A percentile compares a stretch with the other conserved stretches of the same genome.
Evolutionary conservation across 768 basidiomycete genomes (phyloP).

Genomic region (Tulasnella sp.): DNA sequence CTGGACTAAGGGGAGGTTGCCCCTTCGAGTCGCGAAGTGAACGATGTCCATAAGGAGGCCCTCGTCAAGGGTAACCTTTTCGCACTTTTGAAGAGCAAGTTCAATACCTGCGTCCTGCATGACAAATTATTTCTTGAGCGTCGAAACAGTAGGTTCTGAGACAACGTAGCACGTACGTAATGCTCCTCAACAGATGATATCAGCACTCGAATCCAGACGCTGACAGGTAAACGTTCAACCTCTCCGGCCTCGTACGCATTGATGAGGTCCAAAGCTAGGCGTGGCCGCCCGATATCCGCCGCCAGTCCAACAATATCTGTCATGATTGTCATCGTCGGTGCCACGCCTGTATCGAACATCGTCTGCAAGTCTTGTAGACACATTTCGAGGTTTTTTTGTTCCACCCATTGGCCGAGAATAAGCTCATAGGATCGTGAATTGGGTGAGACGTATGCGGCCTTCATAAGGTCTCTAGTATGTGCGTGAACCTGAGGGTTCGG

Average conservation of each 20-base stretch:
- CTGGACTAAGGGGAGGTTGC: slow-evolving; percentile 57
- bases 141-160: background rate
- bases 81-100: slow-evolving; percentile 49
- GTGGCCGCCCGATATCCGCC: slow-evolving; percentile 43
- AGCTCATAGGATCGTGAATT: slow-evolving; percentile 43
- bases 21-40: slow-evolving; percentile 60
- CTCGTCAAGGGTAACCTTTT: slow-evolving; percentile 56
- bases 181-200: slow-evolving; percentile 49
- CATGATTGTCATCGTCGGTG: slow-evolving; percentile 40
- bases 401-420: slow-evolving; percentile 40
- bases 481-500: slow-evolving; percentile 21
- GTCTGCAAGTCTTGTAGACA: slow-evolving; percentile 50
- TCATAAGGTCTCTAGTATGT: slow-evolving; percentile 46
- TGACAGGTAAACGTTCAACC: slow-evolving; percentile 40
- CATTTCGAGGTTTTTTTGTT: slow-evolving; percentile 49
- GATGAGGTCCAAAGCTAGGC: slow-evolving; percentile 64
- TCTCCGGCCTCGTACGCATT: slow-evolving; percentile 47
- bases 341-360: slow-evolving; percentile 43
- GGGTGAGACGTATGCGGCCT: slow-evolving; percentile 37
- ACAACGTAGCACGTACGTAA: slow-evolving; percentile 47
- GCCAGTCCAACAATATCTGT: slow-evolving; percentile 46
- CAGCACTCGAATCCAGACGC: slow-evolving; percentile 59
- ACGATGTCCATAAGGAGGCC: slow-evolving; percentile 61
- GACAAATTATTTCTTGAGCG: background rate
- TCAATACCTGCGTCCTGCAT: slow-evolving; percentile 55